These are phyloP conservation scores for Zymoseptoria pseudotritici DNA, from an alignment of 2,329 filamentous ascomycete species.

Conservation along the genomic window DNA sequence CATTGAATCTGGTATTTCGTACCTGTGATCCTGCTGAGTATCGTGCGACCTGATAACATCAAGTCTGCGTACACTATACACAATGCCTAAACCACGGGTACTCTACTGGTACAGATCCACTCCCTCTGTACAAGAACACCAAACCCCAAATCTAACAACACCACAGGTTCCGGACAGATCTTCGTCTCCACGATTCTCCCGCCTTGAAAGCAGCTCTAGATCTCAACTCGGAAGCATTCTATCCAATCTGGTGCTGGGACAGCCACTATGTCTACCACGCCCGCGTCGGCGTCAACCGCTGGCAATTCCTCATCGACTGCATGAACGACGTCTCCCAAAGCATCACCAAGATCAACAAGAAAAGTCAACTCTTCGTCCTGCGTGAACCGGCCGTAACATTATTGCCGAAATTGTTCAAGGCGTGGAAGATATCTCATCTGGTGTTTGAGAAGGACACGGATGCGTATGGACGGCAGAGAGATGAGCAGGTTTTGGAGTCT, in stretches of 20 bases:
- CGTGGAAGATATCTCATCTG: slow-evolving; percentile 66
- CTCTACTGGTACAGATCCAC: slow-evolving; percentile 53
- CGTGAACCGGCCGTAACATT: slow-evolving; percentile 65
- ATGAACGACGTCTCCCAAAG: slow-evolving; percentile 62
- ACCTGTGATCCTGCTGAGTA: not conserved
- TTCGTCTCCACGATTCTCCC: slow-evolving; percentile 70
- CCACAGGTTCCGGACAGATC: slow-evolving; percentile 58
- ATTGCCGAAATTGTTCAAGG: slow-evolving; percentile 63
- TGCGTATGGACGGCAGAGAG: slow-evolving; percentile 59
- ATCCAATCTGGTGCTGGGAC: slow-evolving; percentile 63
- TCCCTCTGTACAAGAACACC: not conserved
- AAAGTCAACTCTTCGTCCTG: slow-evolving; percentile 64
- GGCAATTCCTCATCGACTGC: slow-evolving; percentile 70
- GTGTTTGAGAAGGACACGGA: slow-evolving; percentile 77
- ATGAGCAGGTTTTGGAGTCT: slow-evolving; percentile 51
- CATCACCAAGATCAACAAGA: slow-evolving; percentile 61
- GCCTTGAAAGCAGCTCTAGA: slow-evolving; percentile 65
- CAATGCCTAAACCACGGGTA: slow-evolving; percentile 45
- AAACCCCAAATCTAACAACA: not conserved
- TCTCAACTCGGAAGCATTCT: slow-evolving; percentile 63
- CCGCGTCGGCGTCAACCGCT: slow-evolving; percentile 63
- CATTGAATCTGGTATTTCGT: no score
- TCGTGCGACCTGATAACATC: not conserved
- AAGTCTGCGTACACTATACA: not conserved
- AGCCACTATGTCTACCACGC: slow-evolving; percentile 68